A percentile compares a stretch with the other conserved stretches of the same genome.
Evolutionary conservation across 192 early-diverging fungal species (phyloP).

Genomic region (Podila verticillata): DNA sequence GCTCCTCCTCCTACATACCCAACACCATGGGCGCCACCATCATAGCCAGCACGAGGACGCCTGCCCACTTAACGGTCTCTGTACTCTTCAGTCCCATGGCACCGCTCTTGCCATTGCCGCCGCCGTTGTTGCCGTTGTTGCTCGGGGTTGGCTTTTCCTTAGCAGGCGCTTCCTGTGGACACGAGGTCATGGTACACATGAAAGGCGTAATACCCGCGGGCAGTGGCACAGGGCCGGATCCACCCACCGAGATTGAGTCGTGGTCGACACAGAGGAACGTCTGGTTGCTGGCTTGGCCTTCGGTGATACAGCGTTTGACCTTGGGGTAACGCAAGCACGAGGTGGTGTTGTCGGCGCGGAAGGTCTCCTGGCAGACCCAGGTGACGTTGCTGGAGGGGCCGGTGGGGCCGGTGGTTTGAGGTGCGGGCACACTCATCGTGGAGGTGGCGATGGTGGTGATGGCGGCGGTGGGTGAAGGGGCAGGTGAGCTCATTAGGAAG

Average conservation of each 20-base stretch:
- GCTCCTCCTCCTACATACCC: too few relatives aligned
- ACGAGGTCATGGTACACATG: slow-evolving; percentile 9
- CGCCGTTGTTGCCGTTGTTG: background rate
- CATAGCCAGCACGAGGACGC: slow-evolving; percentile 14
- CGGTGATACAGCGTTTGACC: slow-evolving; percentile 20
- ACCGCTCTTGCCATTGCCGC: background rate
- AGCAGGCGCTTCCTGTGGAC: slow-evolving; percentile 20
- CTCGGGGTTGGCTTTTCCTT: background rate
- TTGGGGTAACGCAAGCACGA: slow-evolving; percentile 30
- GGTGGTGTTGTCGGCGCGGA: slow-evolving; percentile 23
- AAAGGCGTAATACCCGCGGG: slow-evolving; percentile 14
- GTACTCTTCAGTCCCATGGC: too few relatives aligned
- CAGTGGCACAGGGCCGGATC: slow-evolving; percentile 13
- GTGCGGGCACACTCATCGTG: too few relatives aligned
- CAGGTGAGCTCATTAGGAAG: too few relatives aligned
- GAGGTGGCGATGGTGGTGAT: too few relatives aligned
- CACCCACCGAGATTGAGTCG: slow-evolving; percentile 22
- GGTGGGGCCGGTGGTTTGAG: too few relatives aligned
- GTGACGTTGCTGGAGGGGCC: background rate
- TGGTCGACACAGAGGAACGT: slow-evolving; percentile 25
- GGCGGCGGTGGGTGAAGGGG: too few relatives aligned
- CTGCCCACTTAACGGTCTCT: background rate
- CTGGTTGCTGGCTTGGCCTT: slow-evolving; percentile 1
- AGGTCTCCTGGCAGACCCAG: slow-evolving; percentile 33
- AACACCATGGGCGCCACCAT: background rate